Evolutionary conservation across 1,284 basidiomycete genomes (phyloP).

Genomic region (Laetiporus sulphureus): DNA sequence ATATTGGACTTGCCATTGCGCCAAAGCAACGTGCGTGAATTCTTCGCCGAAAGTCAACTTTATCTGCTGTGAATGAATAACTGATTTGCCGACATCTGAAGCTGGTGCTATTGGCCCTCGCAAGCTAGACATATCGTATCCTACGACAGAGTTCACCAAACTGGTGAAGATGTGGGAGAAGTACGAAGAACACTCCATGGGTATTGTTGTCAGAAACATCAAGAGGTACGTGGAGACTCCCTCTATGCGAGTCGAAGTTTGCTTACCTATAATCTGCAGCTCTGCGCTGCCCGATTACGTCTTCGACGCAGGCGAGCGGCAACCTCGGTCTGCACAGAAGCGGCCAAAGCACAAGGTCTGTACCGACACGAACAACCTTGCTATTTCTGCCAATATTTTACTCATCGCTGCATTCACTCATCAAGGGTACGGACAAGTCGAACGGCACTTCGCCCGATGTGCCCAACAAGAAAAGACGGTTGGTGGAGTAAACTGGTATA

Average conservation of each 20-base stretch:
- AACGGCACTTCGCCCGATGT: constrained; percentile 60
- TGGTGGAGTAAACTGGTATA: constrained; percentile 23
- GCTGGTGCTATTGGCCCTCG: constrained; percentile 67
- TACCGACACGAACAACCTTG: constrained; percentile 13
- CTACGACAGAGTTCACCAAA: constrained; percentile 94
- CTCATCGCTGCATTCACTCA: too few species aligned
- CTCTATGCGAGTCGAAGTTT: background rate
- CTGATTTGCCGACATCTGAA: constrained; percentile 28
- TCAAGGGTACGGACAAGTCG: constrained; percentile 56
- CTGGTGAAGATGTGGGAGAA: constrained; percentile 95
- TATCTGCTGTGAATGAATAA: background rate
- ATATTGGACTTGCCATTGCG: constrained; percentile 92
- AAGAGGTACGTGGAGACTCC: constrained; percentile 60
- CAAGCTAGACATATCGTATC: constrained; percentile 93
- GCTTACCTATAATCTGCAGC: constrained; percentile 32
- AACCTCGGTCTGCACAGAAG: constrained; percentile 55
- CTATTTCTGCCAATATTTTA: constrained; percentile 10
- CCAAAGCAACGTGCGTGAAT: constrained; percentile 75
- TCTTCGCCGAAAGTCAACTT: constrained; percentile 6
- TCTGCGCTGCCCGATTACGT: constrained; percentile 75
- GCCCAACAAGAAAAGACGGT: constrained; percentile 69
- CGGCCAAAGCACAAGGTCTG: constrained; percentile 77
- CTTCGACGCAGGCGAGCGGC: constrained; percentile 76
- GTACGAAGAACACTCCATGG: constrained; percentile 91
- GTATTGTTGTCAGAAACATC: constrained; percentile 90